Base-by-base conservation (phyloP, 108 stramenopile genomes). In the Poteriospumella lacustris region DNA sequence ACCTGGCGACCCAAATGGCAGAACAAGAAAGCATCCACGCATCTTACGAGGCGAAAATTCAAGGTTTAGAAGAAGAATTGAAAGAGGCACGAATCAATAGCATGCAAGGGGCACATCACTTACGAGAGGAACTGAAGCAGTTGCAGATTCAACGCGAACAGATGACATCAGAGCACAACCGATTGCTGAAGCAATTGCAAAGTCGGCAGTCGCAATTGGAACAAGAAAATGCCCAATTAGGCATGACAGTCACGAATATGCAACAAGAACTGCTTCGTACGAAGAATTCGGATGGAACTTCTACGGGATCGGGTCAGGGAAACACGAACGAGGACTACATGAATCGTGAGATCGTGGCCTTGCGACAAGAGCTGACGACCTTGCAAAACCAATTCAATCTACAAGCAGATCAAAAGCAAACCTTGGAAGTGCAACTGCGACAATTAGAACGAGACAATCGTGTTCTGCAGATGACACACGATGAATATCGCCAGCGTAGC, bases 131-230 rank as follows among this genome's bases (percentile, higher is more conserved):
- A 38, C 70, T 73, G 12, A 39, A 33, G 5, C 9, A n/a, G 3
- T 24, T 33, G 5, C 26, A 73, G 12, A 24, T 5, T 24, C 28
- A 24, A 34, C 9, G 9, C 43, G 70, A 73, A 38, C 43, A 44
- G 31, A 15, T 73, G 41, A 36, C 31, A 9, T 3, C 42, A 12
- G 70, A 73, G 5, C 33, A 73, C 36, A 34, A 5, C 36, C 26
- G 5, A 34, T 73, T 44, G 42, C 12, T 73, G 38, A 5, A 34
- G 5, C 70, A 73, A 56, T 26, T 28, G 26, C 70, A 73, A 44
- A 34, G 12, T 12, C 12, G 70, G 3, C 70, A 73, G 41, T 9
- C 43, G 42, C 31, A 73, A 73, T 42, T 73, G 9, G 70, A 73
- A 33, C 26, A 5, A 73, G 70, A 44, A 52, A 73, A 73, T 56